Evolutionary conservation across 192 early-diverging fungal genomes (phyloP).

Genomic region (Kappamyces sp.): DNA sequence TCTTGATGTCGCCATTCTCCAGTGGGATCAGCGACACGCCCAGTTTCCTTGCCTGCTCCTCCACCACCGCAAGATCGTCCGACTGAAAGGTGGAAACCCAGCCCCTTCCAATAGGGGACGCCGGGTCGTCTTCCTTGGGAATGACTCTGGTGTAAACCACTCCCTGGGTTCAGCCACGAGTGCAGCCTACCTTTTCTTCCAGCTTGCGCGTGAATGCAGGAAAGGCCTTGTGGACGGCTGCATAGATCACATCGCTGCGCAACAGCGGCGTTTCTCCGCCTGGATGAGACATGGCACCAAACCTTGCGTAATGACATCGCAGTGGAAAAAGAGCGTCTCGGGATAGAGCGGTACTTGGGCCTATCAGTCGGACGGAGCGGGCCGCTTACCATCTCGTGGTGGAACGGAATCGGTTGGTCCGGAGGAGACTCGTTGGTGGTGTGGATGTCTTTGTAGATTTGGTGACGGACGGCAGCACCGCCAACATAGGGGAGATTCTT

Average conservation of each 20-base stretch:
- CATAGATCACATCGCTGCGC: slow-evolving; percentile 21
- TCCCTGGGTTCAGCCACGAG: slow-evolving; percentile 8
- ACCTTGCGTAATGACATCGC: slow-evolving; percentile 19
- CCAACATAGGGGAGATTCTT: slow-evolving; percentile 31
- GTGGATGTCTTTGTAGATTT: slow-evolving; percentile 25
- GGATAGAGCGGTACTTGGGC: slow-evolving; percentile 32
- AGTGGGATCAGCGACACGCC: slow-evolving; percentile 28
- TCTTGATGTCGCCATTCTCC: slow-evolving; percentile 27
- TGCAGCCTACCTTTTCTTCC: background rate
- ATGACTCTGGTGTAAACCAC: slow-evolving; percentile 30
- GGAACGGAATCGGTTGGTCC: slow-evolving; percentile 34
- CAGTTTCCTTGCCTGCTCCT: slow-evolving; percentile 15
- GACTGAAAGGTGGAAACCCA: slow-evolving; percentile 34
- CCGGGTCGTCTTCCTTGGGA: slow-evolving; percentile 26
- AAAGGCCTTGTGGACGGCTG: slow-evolving; percentile 17
- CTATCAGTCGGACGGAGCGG: background rate
- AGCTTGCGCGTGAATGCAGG: slow-evolving; percentile 25
- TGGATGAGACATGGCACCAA: background rate
- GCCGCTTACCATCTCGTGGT: slow-evolving; percentile 16
- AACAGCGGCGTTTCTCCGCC: slow-evolving; percentile 35
- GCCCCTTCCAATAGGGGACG: slow-evolving; percentile 27
- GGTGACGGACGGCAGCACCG: slow-evolving; percentile 26
- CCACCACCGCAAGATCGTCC: slow-evolving; percentile 14
- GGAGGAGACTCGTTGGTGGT: slow-evolving; percentile 31
- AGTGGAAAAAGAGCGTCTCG: slow-evolving; percentile 26